Evolutionary conservation across 495 filamentous ascomycete species (phyloP), one percentile per base, ranked within the genome.

Genomic region (Lichina pygmaea): DNA sequence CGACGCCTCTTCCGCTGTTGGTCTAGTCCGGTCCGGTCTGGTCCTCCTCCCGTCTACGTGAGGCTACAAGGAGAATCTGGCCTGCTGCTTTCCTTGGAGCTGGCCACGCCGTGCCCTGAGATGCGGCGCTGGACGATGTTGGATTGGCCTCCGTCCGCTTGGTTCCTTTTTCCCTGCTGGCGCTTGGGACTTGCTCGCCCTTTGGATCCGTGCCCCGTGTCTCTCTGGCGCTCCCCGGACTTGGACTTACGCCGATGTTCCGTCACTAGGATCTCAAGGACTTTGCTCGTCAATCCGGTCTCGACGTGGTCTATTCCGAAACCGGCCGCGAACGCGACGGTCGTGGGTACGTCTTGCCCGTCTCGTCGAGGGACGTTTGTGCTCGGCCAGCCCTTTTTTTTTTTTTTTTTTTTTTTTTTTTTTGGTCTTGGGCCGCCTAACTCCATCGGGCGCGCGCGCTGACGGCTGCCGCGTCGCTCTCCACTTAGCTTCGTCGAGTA

Each of bases 221-320:
- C 2, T 39, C 36, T 11, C 13, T 39, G 36, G 36, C 36, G 11
- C 36, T 32, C 13, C 32, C 44, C 40, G 44, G 44, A 46, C 37
- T 44, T 54, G 62, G 59, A 72, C 72, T 75, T 63, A 75, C 69
- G 59, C 57, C 60, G 64, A 54, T 67, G 66, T 70, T 51, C 52
- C 44, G 34, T 44, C 32, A 46, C 57, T 81, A 99, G 89, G 91
- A 99, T 61, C 73, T 99, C 39, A 99, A 99, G 81, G 89, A 99
- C 62, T 99, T 95, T 59, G 91, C 89, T 48, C 86, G 89, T 56
- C 81, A 86, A 58, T 91, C 86, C 62, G 83, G 84, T 57, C 72
- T 91, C 60, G 91, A 95, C 60, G 89, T 99, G 52, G 89, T 99
- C 49, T 99, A 92, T 57, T 93, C 85, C 44, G 89, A 99, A 65